Percentiles rank a stretch among this genome's conserved stretches.
These are phyloP conservation scores for Aeminium ludgeri DNA, from an alignment of 495 filamentous ascomycete species.

Conservation along the genomic window DNA sequence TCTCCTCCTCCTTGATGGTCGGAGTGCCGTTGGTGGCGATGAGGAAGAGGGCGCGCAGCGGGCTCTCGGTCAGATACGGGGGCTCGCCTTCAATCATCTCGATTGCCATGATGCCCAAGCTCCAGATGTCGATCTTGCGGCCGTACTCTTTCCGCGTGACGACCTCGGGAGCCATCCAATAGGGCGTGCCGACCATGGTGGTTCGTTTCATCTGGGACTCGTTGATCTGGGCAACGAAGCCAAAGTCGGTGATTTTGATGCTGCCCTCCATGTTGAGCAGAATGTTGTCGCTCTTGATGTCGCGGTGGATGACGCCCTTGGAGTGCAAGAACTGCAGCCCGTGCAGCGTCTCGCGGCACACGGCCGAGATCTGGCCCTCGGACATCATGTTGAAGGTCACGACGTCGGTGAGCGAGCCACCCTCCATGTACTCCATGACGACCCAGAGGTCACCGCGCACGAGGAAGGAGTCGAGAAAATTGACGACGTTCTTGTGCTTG, in stretches of 20 bases:
- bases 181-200: slow-evolving; percentile 97
- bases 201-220: slow-evolving; percentile 92
- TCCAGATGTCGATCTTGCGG: slow-evolving; percentile 97
- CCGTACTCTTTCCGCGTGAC: slow-evolving; percentile 96
- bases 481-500: slow-evolving; percentile 95
- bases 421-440: slow-evolving; percentile 99
- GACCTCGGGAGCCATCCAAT: slow-evolving; percentile 99
- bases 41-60: slow-evolving; percentile 79
- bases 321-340: slow-evolving; percentile 92
- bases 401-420: slow-evolving; percentile 90
- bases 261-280: slow-evolving; percentile 86
- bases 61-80: slow-evolving; percentile 89
- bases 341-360: slow-evolving; percentile 79
- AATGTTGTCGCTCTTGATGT: slow-evolving; percentile 98
- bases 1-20: slow-evolving; percentile 80
- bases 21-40: slow-evolving; percentile 97
- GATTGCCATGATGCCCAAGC: slow-evolving; percentile 98
- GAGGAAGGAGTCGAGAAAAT: slow-evolving; percentile 93
- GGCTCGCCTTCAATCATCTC: slow-evolving; percentile 99
- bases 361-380: slow-evolving; percentile 88
- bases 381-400: slow-evolving; percentile 99
- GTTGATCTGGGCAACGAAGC: slow-evolving; percentile 97
- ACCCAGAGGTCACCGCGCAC: slow-evolving; percentile 87
- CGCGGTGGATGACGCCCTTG: slow-evolving; percentile 92
- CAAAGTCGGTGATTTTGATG: slow-evolving; percentile 95